A percentile compares a stretch with the other conserved stretches of the same genome.
phyloP scores from a whole-genome alignment of 2,329 filamentous ascomycete species.

The Epichloe baconii region DNA sequence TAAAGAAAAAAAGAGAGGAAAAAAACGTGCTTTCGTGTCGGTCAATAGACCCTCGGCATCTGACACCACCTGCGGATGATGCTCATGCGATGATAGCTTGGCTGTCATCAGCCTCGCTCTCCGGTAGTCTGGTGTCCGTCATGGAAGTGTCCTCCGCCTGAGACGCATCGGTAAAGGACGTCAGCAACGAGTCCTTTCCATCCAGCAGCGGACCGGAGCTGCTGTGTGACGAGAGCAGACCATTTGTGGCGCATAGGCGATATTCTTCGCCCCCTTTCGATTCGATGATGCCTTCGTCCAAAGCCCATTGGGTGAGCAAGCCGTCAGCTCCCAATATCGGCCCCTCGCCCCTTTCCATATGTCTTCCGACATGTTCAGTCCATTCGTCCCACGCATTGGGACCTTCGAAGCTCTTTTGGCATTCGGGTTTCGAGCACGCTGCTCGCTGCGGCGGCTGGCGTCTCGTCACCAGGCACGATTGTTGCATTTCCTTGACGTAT shows the following conservation, averaged over 20 bases:
- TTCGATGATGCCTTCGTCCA: conserved; percentile 52
- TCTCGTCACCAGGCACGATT: conserved; percentile 58
- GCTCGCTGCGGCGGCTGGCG: conserved; percentile 59
- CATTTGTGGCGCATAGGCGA: conserved; percentile 27
- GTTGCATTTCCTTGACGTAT: conserved; percentile 57
- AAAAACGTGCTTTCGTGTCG: not conserved
- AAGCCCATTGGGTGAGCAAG: conserved; percentile 46
- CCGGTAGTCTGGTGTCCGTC: conserved; percentile 12
- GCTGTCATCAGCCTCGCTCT: conserved; percentile 12
- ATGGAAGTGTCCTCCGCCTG: conserved; percentile 12
- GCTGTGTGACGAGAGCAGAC: conserved; percentile 9
- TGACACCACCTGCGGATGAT: not conserved
- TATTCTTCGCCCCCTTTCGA: conserved; percentile 42
- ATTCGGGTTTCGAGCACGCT: conserved; percentile 59
- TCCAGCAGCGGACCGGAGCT: conserved; percentile 8
- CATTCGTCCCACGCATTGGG: conserved; percentile 72
- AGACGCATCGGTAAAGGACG: conserved; percentile 9
- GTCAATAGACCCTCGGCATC: not conserved
- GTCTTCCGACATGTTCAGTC: conserved; percentile 82
- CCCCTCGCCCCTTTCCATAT: conserved; percentile 68
- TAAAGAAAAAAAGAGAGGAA: not conserved
- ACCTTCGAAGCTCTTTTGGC: conserved; percentile 57
- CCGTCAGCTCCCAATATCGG: conserved; percentile 42
- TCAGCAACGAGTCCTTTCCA: conserved; percentile 14
- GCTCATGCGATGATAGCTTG: not conserved